Evolutionary conservation across 2,329 filamentous ascomycete genomes (phyloP), one percentile per base, ranked within the genome.

Genomic region (Capronia coronata): DNA sequence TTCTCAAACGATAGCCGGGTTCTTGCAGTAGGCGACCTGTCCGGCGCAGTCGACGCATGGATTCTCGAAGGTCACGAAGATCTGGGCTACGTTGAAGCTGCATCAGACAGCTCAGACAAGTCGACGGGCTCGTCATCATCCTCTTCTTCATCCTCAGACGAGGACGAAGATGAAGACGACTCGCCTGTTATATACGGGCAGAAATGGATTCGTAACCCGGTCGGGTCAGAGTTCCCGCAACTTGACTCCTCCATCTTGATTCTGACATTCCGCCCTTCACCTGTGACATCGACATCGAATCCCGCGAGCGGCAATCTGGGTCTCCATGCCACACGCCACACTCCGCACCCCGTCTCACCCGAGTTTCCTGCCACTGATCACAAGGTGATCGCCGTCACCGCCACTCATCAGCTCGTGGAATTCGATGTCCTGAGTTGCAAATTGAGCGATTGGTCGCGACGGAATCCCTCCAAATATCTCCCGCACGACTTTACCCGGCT

Each of bases 1-100:
- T 96, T 97, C 66, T 90, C 89, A 8, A 74, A 82, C 3, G 85
- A 95, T 64, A 87, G 86, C 64, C 81, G 78, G 57, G 79, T 94
- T 55, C 71, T 97, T 40, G 89, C 85, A 7, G 79, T 83, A 23
- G 83, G 84, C 41, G 91, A 96, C 65, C 69, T 96, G 45, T 83
- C 85, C 37, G 93, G 93, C 37, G 88, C 83, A 66, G 75, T 97
- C 25, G 90, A 97, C 63, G 88, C 84, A 14, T 98, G 90, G 86
- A 71, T 88, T 1, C 68, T 94, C 47, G 76, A 80, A 62, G 77
- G 77, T 30, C 66, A 77, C 52, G 72, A 77, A 59, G 75, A 79
- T 57, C 5, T 49, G 22, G 71, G 72, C 14, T 74, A 74, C 6
- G 73, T 75, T 19, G 70, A 71, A 67, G 64, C 38, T 7, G 48